These are phyloP conservation scores for Triticum dicoccoides DNA, from an alignment of 176 grass and related monocot genomes.

Conservation along the genomic window DNA sequence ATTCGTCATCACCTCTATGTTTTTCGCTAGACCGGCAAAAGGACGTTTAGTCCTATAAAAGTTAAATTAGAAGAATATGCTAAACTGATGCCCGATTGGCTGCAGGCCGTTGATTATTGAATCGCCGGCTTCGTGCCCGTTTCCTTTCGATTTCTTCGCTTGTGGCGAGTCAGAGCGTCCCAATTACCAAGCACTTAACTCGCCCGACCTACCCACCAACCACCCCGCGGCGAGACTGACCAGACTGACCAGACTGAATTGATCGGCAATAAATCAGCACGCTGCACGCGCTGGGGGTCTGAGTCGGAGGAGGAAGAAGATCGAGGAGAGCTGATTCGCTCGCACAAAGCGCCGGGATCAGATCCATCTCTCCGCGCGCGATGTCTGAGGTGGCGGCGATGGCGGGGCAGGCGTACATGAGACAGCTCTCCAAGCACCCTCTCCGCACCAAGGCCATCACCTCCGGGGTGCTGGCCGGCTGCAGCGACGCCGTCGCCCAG, in stretches of 20 bases:
- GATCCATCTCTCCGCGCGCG: neutral
- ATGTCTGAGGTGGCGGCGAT: conserved; percentile 80
- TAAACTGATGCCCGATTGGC: neutral
- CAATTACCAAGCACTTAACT: neutral
- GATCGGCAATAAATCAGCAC: neutral
- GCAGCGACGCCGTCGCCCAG: conserved; percentile 72
- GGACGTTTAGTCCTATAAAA: neutral
- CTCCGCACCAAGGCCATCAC: conserved; percentile 91
- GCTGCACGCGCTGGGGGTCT: neutral
- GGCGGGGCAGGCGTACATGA: conserved; percentile 70
- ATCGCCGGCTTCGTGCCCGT: neutral
- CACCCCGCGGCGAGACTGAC: neutral
- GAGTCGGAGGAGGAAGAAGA: neutral
- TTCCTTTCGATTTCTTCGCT: neutral
- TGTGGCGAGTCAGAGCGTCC: neutral
- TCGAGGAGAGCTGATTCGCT: neutral
- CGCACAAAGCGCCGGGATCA: neutral
- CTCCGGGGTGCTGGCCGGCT: conserved; percentile 69
- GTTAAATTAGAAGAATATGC: neutral
- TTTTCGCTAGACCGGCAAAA: no score
- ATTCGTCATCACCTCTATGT: no score
- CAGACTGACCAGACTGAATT: neutral
- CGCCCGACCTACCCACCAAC: neutral
- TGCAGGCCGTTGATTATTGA: neutral
- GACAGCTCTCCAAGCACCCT: conserved; percentile 63